Conservation (phyloP, 495 filamentous ascomycete species). For the Neurospora sp. region DNA sequence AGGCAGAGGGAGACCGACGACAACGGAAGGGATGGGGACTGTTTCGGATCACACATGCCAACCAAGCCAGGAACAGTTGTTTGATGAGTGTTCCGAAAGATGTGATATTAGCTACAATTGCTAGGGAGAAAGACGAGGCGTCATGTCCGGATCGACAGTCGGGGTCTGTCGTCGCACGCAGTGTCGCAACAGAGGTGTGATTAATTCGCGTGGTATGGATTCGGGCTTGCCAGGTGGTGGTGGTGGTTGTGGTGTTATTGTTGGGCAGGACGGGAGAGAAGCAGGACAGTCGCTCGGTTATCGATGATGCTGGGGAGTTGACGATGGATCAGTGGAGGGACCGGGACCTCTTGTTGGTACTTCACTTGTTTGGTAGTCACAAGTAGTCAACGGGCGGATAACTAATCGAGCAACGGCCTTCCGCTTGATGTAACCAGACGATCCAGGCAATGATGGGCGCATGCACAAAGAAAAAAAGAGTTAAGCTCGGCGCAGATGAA, state of each 20-base stretch:
- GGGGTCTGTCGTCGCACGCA: neutral
- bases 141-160: neutral
- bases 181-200: neutral
- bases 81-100: constrained; percentile 14
- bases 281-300: neutral
- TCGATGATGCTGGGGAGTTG: neutral
- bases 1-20: constrained; percentile 1
- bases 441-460: constrained; percentile 1
- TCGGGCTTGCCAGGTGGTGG: neutral
- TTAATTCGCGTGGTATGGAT: neutral
- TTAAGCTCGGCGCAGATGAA: neutral
- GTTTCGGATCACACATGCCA: constrained; percentile 21
- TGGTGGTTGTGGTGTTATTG: neutral
- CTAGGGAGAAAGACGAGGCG: neutral
- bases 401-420: neutral
- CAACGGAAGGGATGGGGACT: constrained; percentile 8
- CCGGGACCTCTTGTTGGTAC: constrained; percentile 18
- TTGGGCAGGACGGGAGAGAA: neutral
- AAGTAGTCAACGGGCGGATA: neutral
- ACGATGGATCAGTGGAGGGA: neutral
- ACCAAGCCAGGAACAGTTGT: constrained; percentile 15
- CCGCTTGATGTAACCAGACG: neutral
- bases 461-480: neutral
- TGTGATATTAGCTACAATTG: constrained; percentile 1
- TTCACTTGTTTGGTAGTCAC: constrained; percentile 1